A percentile compares a stretch with the other conserved stretches of the same genome.
Evolutionary conservation across 176 grass and related monocot species (phyloP).

Genomic region (Melocanna baccifera): DNA sequence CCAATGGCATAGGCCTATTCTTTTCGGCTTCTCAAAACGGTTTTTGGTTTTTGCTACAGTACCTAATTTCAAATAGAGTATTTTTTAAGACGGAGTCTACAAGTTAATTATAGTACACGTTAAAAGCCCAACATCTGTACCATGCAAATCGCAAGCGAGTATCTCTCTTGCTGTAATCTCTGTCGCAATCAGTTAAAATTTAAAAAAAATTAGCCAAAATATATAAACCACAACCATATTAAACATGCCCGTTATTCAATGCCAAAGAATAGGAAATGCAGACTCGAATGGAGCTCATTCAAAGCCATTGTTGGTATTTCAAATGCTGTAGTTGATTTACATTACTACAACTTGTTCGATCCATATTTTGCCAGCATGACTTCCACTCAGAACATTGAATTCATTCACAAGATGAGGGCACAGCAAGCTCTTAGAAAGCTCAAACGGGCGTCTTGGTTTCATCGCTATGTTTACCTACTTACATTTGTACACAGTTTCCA

Average conservation of each 20-base stretch:
- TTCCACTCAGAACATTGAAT: slow-evolving; percentile 61
- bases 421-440: slow-evolving; percentile 37
- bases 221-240: no score
- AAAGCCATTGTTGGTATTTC: slow-evolving; percentile 63
- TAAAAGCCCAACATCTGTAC: no score
- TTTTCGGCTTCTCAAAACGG: no score
- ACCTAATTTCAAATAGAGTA: no score
- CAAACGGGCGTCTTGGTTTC: slow-evolving; percentile 64
- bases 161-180: no score
- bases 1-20: slow-evolving; percentile 58
- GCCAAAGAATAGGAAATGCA: slow-evolving; percentile 72
- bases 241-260: slow-evolving; percentile 69
- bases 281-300: slow-evolving; percentile 62
- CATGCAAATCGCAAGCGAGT: no score
- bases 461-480: slow-evolving; percentile 51
- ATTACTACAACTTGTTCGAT: slow-evolving; percentile 81
- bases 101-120: no score
- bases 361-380: slow-evolving; percentile 50
- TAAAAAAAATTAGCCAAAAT: no score
- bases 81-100: no score
- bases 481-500: not conserved
- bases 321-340: slow-evolving; percentile 73
- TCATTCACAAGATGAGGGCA: slow-evolving; percentile 53
- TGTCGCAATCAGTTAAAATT: no score
- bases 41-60: no score